Evolutionary conservation across 1,139 yeast genomes (phyloP), one percentile per base, ranked within the genome.

Genomic region (Kurtzmaniella natalensis): DNA sequence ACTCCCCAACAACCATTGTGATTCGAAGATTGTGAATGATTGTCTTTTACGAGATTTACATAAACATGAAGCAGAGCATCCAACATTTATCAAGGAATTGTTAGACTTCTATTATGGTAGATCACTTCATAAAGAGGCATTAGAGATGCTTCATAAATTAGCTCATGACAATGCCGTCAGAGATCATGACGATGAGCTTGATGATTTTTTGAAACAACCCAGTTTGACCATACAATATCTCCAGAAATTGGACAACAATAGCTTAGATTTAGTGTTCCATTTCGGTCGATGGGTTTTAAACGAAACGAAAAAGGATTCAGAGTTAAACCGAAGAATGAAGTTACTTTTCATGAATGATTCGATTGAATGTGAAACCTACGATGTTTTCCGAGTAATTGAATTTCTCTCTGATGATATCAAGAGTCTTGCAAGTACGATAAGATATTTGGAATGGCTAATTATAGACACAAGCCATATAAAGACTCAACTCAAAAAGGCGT

Each of bases 71-170:
- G 11, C 15, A n/a, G 24, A 24, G n/a, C 59, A 65, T 22, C 63
- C 71, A 7, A 64, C 66, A 5, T 72, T 76, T 50, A 72, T 77
- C 47, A 73, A 72, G 30, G 96, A 88, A 45, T 64, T 92, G 28
- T 70, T 87, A 10, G 95, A 86, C 50, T 92, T 86, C 50, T 86
- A 83, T 48, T 81, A 66, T 48, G 77, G 84, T 7, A 67, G 82
- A 37, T 55, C 61, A 2, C 55, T 76, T 31, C 96, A 88, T 55
- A 60, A 64, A 10, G 78, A 80, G 37, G 95, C 96, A 0, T 59
- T 92, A 32, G 61, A 68, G 9, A 67, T 86, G 53, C 61, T 89
- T 28, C 52, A 58, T 34, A 50, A 57, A n/a, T 44, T 67, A 20
- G 55, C 67, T 2, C 64, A 62, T 30, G 47, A 41, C 10, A 51